Percentiles rank a stretch among this genome's conserved stretches.
Conservation (phyloP, 139 green algal species). For the Chlamydomonas sp. region DNA sequence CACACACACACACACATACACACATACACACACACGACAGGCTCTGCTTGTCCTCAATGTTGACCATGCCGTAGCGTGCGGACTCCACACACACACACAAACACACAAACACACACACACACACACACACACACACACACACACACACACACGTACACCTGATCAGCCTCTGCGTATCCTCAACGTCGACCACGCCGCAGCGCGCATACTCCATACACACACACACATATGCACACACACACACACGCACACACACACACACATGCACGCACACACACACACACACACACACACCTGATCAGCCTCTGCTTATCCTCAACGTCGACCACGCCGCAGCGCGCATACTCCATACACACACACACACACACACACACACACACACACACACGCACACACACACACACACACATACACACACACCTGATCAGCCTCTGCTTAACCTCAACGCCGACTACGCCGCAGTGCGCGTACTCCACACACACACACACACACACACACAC, state of each 20-base stretch:
- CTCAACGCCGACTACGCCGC: slow-evolving; percentile 54
- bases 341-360: no score
- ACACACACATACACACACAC: neutral
- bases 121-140: neutral
- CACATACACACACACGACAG: no score
- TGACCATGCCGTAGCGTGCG: no score
- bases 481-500: no score
- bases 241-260: no score
- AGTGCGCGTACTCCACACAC: slow-evolving; percentile 27
- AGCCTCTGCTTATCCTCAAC: no score
- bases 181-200: slow-evolving; percentile 54
- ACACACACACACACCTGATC: no score
- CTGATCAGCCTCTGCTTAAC: slow-evolving; percentile 73
- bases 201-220: slow-evolving; percentile 28
- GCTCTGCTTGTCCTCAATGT: no score
- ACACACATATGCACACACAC: neutral
- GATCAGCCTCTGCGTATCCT: slow-evolving; percentile 74
- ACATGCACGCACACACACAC: neutral
- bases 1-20: neutral
- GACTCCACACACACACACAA: no score
- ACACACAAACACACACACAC: neutral
- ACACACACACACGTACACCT: slow-evolving; percentile 1
- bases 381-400: no score
- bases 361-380: neutral
- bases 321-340: no score